Evolutionary conservation across 2,329 filamentous ascomycete genomes (phyloP).

Genomic region (Elsinoe necatrix): DNA sequence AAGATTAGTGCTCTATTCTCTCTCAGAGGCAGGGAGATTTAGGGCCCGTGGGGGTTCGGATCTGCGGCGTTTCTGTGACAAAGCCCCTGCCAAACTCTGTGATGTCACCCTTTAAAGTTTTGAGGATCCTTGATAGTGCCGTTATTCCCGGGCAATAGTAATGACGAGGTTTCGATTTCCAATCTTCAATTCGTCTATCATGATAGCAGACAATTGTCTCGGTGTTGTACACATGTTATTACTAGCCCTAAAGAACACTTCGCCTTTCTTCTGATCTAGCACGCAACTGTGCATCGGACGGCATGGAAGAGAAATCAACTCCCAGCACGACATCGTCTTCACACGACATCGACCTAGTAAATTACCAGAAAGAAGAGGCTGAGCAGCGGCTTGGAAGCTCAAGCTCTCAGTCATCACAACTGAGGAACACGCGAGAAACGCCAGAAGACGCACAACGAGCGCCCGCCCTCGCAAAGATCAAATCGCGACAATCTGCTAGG

Average conservation of each 20-base stretch:
- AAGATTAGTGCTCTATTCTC: too few species aligned
- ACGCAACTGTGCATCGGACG: too few species aligned
- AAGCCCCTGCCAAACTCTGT: background rate
- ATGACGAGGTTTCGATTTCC: background rate
- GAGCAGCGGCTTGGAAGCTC: background rate
- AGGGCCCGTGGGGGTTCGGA: background rate
- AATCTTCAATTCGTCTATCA: background rate
- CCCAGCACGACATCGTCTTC: background rate
- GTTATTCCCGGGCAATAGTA: background rate
- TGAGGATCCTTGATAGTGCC: background rate
- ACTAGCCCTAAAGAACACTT: too few species aligned
- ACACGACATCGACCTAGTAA: background rate
- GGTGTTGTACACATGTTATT: background rate
- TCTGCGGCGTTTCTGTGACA: background rate
- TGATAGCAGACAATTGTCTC: background rate
- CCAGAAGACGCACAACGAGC: background rate
- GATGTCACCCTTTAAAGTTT: constrained; percentile 12
- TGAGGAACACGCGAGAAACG: background rate
- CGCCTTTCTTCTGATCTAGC: too few species aligned
- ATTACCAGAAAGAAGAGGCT: background rate
- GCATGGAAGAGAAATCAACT: constrained; percentile 7
- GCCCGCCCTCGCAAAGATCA: constrained; percentile 19
- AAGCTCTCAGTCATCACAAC: background rate
- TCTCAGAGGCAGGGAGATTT: background rate
- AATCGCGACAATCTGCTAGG: constrained; percentile 24